A percentile compares a stretch with the other conserved stretches of the same genome.
Conservation (phyloP, 371 early-diverging fungal genomes). For the Mucor lusitanicus region DNA sequence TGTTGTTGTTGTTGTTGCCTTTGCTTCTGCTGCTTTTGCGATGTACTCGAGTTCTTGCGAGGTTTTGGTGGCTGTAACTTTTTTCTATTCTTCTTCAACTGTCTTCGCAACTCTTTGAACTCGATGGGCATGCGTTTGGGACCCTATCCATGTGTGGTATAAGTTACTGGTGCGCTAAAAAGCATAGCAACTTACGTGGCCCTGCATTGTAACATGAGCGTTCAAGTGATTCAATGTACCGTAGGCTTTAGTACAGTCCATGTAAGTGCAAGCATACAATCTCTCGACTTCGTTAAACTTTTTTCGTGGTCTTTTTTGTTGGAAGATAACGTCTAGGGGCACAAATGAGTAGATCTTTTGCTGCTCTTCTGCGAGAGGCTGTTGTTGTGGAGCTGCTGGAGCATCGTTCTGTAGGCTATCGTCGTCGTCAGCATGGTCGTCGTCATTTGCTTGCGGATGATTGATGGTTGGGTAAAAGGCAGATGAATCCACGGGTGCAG, state of each 20-base stretch:
- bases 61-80: conserved; percentile 17
- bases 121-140: conserved; percentile 51
- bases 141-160: conserved; percentile 20
- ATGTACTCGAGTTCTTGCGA: conserved; percentile 13
- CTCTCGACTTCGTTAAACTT: conserved; percentile 73
- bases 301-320: conserved; percentile 67
- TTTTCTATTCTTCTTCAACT: conserved; percentile 44
- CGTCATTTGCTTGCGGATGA: neutral
- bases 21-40: neutral
- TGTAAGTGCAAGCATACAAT: conserved; percentile 64
- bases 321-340: conserved; percentile 58
- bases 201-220: conserved; percentile 75
- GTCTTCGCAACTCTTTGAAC: conserved; percentile 65
- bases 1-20: neutral
- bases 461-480: neutral
- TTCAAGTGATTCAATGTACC: conserved; percentile 77
- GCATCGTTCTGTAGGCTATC: neutral
- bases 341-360: conserved; percentile 65
- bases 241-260: conserved; percentile 66
- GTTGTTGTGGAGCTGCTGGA: neutral
- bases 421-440: neutral
- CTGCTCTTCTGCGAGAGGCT: neutral
- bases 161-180: neutral
- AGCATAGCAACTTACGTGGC: conserved; percentile 49
- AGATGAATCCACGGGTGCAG: neutral